phyloP scores from a whole-genome alignment of 495 filamentous ascomycete species.

The Neurospora sublineolata region DNA sequence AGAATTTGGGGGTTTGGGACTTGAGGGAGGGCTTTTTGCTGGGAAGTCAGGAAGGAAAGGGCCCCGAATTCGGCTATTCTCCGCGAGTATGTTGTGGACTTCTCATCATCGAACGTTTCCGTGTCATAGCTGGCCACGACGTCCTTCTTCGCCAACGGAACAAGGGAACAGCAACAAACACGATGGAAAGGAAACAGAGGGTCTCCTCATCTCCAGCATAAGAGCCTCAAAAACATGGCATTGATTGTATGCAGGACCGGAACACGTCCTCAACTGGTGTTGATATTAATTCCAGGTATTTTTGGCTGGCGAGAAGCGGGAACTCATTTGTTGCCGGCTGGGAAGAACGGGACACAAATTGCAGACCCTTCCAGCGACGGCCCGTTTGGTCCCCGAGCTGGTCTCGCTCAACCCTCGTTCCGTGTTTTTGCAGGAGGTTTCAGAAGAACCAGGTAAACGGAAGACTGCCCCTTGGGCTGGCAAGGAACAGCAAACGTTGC shows the following conservation, averaged over 20 bases:
- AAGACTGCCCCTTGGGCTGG: neutral
- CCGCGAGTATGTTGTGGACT: neutral
- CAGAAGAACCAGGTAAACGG: neutral
- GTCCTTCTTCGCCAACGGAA: neutral
- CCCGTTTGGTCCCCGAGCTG: neutral
- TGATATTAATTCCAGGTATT: neutral
- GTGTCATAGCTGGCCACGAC: neutral
- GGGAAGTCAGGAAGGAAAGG: neutral
- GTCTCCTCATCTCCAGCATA: neutral
- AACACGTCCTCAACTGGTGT: neutral
- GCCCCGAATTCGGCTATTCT: neutral
- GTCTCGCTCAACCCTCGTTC: neutral
- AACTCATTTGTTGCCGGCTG: neutral
- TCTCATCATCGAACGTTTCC: neutral
- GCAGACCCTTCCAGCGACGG: neutral
- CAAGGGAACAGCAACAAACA: neutral
- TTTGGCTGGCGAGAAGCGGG: neutral
- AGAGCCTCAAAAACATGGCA: neutral
- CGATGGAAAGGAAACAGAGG: neutral
- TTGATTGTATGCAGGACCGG: neutral
- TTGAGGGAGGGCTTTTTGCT: neutral
- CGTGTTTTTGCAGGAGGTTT: neutral
- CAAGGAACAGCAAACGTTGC: neutral
- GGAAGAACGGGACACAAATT: neutral
- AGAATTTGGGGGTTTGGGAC: neutral